phyloP scores from a whole-genome alignment of 352 stramenopile species.

The Elongisporangium senticosum region DNA sequence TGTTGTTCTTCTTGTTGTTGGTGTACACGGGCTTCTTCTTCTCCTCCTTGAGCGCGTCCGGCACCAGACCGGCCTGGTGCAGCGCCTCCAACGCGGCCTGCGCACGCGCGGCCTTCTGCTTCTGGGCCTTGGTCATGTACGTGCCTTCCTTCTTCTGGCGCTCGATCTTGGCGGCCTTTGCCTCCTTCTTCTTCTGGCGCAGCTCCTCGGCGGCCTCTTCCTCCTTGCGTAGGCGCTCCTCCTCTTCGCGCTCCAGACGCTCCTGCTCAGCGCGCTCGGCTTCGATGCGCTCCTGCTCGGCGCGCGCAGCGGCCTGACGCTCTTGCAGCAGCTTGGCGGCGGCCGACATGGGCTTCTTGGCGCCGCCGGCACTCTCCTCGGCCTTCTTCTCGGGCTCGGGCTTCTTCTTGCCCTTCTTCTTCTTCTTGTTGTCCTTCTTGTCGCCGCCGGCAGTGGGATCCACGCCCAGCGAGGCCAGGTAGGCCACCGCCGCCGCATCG shows the following conservation, averaged over 20 bases:
- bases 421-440: slow-evolving; percentile 74
- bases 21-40: slow-evolving; percentile 91
- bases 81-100: slow-evolving; percentile 90
- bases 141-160: slow-evolving; percentile 95
- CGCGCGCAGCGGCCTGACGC: slow-evolving; percentile 63
- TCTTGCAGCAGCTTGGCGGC: slow-evolving; percentile 68
- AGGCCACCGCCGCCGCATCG: slow-evolving; percentile 66
- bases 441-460: slow-evolving; percentile 39
- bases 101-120: slow-evolving; percentile 88
- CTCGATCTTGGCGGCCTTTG: slow-evolving; percentile 85
- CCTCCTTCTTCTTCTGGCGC: slow-evolving; percentile 78
- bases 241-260: slow-evolving; percentile 59
- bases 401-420: slow-evolving; percentile 83
- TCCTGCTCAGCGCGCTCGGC: slow-evolving; percentile 54
- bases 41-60: slow-evolving; percentile 45
- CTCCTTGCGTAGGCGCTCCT: slow-evolving; percentile 43
- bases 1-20: slow-evolving; percentile 85
- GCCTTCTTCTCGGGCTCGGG: slow-evolving; percentile 40
- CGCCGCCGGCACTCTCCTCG: slow-evolving; percentile 21
- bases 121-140: slow-evolving; percentile 99
- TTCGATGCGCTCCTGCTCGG: slow-evolving; percentile 71
- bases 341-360: slow-evolving; percentile 72
- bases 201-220: slow-evolving; percentile 50
- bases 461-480: slow-evolving; percentile 71
- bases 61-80: slow-evolving; percentile 88